These are phyloP conservation scores for Vigna nakashimae DNA, from an alignment of 306 rosid genomes.

Conservation along the genomic window DNA sequence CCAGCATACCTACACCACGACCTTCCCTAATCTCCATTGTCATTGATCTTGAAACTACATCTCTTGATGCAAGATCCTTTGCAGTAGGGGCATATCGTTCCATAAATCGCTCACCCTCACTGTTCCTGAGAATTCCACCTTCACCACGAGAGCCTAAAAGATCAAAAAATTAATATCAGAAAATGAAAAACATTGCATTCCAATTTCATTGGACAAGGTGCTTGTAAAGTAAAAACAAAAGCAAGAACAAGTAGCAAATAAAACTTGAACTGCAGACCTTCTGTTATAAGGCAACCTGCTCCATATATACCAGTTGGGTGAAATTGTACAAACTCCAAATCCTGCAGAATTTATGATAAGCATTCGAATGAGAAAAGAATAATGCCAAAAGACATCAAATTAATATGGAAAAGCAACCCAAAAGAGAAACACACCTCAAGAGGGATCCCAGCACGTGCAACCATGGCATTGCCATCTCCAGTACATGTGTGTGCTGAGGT, in stretches of 20 bases:
- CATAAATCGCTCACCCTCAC: conserved; percentile 99
- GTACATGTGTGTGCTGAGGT: conserved; percentile 99
- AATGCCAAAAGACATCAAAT: conserved; percentile 32
- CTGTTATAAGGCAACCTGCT: conserved; percentile 97
- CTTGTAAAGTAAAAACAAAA: conserved; percentile 36
- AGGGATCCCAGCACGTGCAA: conserved; percentile 91
- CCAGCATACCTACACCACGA: conserved; percentile 84
- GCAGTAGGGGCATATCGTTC: conserved; percentile 99
- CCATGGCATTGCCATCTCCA: conserved; percentile 98
- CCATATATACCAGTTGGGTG: conserved; percentile 99
- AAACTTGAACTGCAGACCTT: conserved; percentile 62
- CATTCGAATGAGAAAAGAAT: conserved; percentile 20
- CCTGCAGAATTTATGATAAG: conserved; percentile 57
- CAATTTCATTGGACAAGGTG: conserved; percentile 24
- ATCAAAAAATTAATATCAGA: conserved; percentile 36
- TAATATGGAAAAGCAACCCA: conserved; percentile 29
- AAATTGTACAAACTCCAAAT: conserved; percentile 97
- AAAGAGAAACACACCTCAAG: conserved; percentile 69
- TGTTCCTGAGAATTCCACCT: conserved; percentile 96
- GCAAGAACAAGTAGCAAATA: conserved; percentile 22
- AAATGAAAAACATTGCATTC: conserved; percentile 39
- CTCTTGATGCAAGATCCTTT: conserved; percentile 98
- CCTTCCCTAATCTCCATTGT: conserved; percentile 97
- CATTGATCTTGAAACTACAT: conserved; percentile 93
- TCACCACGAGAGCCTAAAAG: conserved; percentile 94